Conservation (phyloP, 306 rosid species). For the Abrus pulchellus region DNA sequence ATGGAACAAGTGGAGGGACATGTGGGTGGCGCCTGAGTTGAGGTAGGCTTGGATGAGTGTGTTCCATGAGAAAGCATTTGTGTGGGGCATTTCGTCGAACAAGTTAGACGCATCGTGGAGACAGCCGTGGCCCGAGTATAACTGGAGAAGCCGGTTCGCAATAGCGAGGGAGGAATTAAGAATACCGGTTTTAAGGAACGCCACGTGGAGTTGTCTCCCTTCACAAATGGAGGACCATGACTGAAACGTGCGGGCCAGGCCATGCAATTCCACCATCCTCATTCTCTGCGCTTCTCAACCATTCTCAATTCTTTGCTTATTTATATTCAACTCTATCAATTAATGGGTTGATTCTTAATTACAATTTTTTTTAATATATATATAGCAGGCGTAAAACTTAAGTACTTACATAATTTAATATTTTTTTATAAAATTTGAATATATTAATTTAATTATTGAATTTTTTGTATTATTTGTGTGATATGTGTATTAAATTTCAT, state of each 20-base stretch:
- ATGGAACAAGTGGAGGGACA: slow-evolving; percentile 63
- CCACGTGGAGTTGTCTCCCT: slow-evolving; percentile 68
- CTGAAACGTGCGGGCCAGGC: slow-evolving; percentile 58
- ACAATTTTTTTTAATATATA: too few species aligned
- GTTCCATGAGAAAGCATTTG: slow-evolving; percentile 73
- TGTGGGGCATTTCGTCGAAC: slow-evolving; percentile 74
- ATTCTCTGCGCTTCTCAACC: not conserved
- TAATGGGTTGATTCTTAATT: too few species aligned
- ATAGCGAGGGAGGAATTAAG: slow-evolving; percentile 52
- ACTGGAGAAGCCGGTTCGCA: slow-evolving; percentile 75
- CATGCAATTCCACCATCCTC: slow-evolving; percentile 57
- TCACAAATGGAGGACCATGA: slow-evolving; percentile 43
- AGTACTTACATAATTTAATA: too few species aligned
- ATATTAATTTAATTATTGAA: too few species aligned
- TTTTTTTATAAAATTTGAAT: too few species aligned
- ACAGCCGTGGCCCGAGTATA: slow-evolving; percentile 57
- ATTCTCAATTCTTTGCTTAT: too few species aligned
- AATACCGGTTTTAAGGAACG: slow-evolving; percentile 70
- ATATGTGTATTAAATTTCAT: too few species aligned
- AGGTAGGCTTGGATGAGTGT: slow-evolving; percentile 67
- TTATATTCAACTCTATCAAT: too few species aligned
- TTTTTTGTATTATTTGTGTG: too few species aligned
- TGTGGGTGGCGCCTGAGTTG: slow-evolving; percentile 56
- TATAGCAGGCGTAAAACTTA: too few species aligned
- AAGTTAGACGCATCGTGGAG: slow-evolving; percentile 54